A percentile compares a stretch with the other conserved stretches of the same genome.
phyloP scores from a whole-genome alignment of 169 alveolate genomes.

The Plasmodium relictum region DNA sequence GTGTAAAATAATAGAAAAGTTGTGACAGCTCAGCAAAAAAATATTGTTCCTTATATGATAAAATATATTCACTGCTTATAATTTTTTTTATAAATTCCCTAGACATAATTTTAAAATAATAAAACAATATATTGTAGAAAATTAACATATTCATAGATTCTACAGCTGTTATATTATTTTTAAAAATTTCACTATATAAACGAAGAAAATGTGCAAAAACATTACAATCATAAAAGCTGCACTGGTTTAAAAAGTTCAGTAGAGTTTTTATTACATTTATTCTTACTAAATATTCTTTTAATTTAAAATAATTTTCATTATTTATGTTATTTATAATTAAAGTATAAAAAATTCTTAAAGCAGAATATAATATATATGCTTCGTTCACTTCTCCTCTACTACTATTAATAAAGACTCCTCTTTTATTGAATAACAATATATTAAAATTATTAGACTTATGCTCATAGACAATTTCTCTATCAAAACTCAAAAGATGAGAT shows the following conservation, averaged over 20 bases:
- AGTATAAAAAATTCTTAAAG: conserved; percentile 51
- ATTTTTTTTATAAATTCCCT: conserved; percentile 57
- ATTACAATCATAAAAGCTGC: conserved; percentile 74
- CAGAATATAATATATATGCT: conserved; percentile 40
- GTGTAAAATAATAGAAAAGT: conserved; percentile 69
- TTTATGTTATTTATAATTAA: conserved; percentile 44
- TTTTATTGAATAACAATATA: conserved; percentile 45
- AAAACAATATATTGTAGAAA: conserved; percentile 70
- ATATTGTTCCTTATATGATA: conserved; percentile 56
- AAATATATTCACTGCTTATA: conserved; percentile 30
- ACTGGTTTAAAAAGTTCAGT: conserved; percentile 39
- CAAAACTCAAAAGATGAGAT: conserved; percentile 29
- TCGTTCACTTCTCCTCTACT: conserved; percentile 60
- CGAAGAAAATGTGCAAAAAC: conserved; percentile 76
- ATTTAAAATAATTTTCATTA: conserved; percentile 35
- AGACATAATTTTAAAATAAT: conserved; percentile 54
- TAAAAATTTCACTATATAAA: conserved; percentile 63
- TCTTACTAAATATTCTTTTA: conserved; percentile 42
- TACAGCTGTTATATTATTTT: conserved; percentile 45
- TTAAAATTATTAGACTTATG: conserved; percentile 17
- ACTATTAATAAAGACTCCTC: conserved; percentile 61
- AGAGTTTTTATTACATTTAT: conserved; percentile 31
- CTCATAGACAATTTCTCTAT: conserved; percentile 50
- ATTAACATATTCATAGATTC: conserved; percentile 75
- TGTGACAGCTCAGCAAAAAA: conserved; percentile 51